Base-by-base conservation (phyloP, 2,329 filamentous ascomycete genomes). In the Xenoacremonium recifei region DNA sequence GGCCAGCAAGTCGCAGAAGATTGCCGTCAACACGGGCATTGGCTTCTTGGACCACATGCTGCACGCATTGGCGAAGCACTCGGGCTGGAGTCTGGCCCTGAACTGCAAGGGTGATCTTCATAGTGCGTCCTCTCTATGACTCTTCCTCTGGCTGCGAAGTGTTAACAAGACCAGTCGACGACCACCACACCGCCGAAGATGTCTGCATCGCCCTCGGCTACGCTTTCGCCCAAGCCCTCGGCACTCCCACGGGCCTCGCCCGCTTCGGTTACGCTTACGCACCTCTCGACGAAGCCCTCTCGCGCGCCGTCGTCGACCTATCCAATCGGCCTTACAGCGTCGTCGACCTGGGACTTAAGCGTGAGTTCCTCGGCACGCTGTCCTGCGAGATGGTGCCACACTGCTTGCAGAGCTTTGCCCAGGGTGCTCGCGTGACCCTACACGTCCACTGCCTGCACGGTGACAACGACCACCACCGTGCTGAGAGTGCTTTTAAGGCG, bases 1-100 rank as follows among this genome's bases (percentile, higher is more conserved):
- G 69, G 75, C 82, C 51, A 92, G 87, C 55, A 83, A 85, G 54
- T 87, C 84, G 31, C 93, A 97, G 68, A 83, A 82, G 47, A 96
- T 97, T 63, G 82, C 82, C 61, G 77, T 97, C 53, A 84, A 89
- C 75, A 96, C 92, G 0, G 93, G 93, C 51, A 95, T 99, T 66
- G 93, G 93, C 45, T 99, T 99, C 70, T 77, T 99, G 42, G 93
- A 99, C 72, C 93, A 99, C 75, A 97, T 99, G 92, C 79, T 97
- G 37, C 93, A 99, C 69, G 93, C 93, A 5, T 78, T 97, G 41
- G 88, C 93, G 37, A 97, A 99, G 71, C 93, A 99, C 70, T 84
- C 87, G 5, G 92, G 93, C 49, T 97, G 92, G 93, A 93, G 87
- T 71, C 70, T 99, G 56, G 82, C 82, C 21, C 73, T 99, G 43